Conservation (phyloP, 192 early-diverging fungal species). For the Thoreauomyces humboldtii region DNA sequence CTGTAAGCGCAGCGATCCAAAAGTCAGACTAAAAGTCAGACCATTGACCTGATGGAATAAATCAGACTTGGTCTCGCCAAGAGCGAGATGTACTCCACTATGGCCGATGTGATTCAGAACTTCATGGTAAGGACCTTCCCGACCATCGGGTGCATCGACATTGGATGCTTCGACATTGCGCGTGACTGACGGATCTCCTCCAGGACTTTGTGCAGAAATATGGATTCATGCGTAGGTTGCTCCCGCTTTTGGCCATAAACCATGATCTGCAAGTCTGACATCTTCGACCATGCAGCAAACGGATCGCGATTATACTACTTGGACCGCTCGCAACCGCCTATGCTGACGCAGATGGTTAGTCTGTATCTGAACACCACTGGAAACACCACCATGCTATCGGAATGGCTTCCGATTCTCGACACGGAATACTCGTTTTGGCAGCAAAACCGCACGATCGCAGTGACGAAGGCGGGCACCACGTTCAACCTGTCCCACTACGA, state of each 20-base stretch:
- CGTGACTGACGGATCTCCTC: too few species aligned
- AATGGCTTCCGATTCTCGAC: constrained; percentile 53
- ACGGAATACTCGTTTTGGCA: constrained; percentile 67
- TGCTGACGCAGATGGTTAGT: constrained; percentile 68
- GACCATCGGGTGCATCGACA: too few species aligned
- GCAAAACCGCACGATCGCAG: constrained; percentile 45
- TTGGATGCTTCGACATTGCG: too few species aligned
- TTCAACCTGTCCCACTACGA: constrained; percentile 52
- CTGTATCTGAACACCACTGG: constrained; percentile 53
- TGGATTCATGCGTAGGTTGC: constrained; percentile 65
- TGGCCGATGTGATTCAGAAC: constrained; percentile 56
- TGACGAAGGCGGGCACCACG: constrained; percentile 27
- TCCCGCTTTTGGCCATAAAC: not conserved
- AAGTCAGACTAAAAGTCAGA: too few species aligned
- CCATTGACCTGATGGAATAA: too few species aligned
- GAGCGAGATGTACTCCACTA: constrained; percentile 49
- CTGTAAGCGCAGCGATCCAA: too few species aligned
- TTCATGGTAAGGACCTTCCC: too few species aligned
- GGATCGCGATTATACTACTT: constrained; percentile 74
- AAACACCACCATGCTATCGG: constrained; percentile 43
- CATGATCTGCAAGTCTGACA: not conserved
- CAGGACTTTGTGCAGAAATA: constrained; percentile 54
- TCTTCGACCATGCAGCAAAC: constrained; percentile 48
- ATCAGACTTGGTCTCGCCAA: constrained; percentile 62
- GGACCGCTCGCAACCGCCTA: constrained; percentile 72